A percentile compares a stretch with the other conserved stretches of the same genome.
Evolutionary conservation across 1,139 yeast genomes (phyloP).

Genomic region (Meyerozyma guilliermondii): DNA sequence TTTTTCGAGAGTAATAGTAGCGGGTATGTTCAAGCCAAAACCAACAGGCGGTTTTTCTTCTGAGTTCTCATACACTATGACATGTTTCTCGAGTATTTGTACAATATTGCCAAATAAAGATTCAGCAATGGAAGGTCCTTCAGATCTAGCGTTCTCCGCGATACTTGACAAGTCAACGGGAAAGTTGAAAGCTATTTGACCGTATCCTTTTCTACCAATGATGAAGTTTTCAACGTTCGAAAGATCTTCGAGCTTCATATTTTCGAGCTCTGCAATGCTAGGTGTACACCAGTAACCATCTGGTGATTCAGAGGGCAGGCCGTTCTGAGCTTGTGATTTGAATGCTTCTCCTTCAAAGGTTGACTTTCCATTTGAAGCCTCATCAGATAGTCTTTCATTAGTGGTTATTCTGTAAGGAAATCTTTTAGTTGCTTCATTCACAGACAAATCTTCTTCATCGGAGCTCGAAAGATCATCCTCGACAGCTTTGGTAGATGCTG

Average conservation of each 20-base stretch:
- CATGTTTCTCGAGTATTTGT: slow-evolving; percentile 49
- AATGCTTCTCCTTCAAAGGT: not conserved
- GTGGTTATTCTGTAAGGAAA: slow-evolving; percentile 13
- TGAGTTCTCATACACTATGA: slow-evolving; percentile 56
- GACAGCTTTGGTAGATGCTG: slow-evolving; percentile 13
- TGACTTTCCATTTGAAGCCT: slow-evolving; percentile 2
- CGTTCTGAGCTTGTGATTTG: slow-evolving; percentile 5
- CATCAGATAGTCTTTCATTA: not conserved
- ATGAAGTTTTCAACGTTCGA: slow-evolving; percentile 60
- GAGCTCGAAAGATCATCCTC: slow-evolving; percentile 10
- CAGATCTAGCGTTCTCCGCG: slow-evolving; percentile 23
- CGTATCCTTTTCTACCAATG: slow-evolving; percentile 71
- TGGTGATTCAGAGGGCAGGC: slow-evolving; percentile 5
- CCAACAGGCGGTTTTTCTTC: slow-evolving; percentile 67
- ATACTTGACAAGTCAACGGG: slow-evolving; percentile 67
- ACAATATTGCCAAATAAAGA: slow-evolving; percentile 56
- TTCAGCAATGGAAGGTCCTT: slow-evolving; percentile 20
- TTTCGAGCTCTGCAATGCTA: slow-evolving; percentile 47
- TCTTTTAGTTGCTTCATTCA: slow-evolving; percentile 8
- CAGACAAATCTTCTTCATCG: slow-evolving; percentile 16
- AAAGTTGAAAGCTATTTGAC: slow-evolving; percentile 64
- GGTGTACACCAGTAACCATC: slow-evolving; percentile 84
- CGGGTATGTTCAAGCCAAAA: slow-evolving; percentile 75
- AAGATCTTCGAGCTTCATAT: slow-evolving; percentile 47
- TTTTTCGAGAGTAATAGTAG: slow-evolving; percentile 71